These are phyloP conservation scores for Platanthera guangdongensis DNA, from an alignment of 106 monocot genomes.

Conservation along the genomic window DNA sequence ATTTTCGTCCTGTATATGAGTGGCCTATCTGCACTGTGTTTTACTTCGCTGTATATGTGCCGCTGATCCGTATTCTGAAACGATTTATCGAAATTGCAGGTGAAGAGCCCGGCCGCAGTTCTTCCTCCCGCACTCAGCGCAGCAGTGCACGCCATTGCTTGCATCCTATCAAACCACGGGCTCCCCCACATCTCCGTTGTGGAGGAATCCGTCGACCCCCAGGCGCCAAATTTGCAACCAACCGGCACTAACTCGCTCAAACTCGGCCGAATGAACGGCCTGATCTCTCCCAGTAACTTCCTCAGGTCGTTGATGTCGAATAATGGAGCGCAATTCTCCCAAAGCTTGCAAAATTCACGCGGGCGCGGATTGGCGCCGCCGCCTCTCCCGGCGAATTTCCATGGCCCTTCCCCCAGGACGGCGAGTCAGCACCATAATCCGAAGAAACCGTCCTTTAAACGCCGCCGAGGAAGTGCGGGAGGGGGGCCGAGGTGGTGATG, in stretches of 20 bases:
- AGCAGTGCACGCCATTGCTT: slow-evolving; percentile 75
- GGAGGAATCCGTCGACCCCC: slow-evolving; percentile 13
- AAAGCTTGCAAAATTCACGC: not conserved
- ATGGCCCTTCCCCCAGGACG: not conserved
- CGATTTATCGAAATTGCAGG: slow-evolving; percentile 29
- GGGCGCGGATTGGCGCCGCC: not conserved
- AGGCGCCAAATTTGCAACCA: slow-evolving; percentile 6
- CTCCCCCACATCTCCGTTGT: slow-evolving; percentile 24
- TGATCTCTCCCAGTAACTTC: slow-evolving; percentile 24
- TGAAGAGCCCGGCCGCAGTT: slow-evolving; percentile 46
- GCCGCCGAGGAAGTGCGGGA: slow-evolving; percentile 2
- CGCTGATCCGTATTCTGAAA: too few relatives aligned
- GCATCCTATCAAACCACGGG: slow-evolving; percentile 74
- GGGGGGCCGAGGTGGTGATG: not conserved
- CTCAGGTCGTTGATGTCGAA: slow-evolving; percentile 34
- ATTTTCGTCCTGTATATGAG: too few relatives aligned
- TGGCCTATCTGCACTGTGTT: too few relatives aligned
- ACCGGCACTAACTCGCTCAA: not conserved
- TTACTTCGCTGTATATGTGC: too few relatives aligned
- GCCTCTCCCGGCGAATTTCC: not conserved
- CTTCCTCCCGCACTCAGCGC: slow-evolving; percentile 76
- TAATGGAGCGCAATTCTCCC: not conserved
- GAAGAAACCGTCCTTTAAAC: not conserved
- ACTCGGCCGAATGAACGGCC: slow-evolving; percentile 17
- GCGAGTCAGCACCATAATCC: not conserved